A percentile compares a stretch with the other conserved stretches of the same genome.
Conservation (phyloP, 148 eudicot species). For the Persicaria tinctoria region DNA sequence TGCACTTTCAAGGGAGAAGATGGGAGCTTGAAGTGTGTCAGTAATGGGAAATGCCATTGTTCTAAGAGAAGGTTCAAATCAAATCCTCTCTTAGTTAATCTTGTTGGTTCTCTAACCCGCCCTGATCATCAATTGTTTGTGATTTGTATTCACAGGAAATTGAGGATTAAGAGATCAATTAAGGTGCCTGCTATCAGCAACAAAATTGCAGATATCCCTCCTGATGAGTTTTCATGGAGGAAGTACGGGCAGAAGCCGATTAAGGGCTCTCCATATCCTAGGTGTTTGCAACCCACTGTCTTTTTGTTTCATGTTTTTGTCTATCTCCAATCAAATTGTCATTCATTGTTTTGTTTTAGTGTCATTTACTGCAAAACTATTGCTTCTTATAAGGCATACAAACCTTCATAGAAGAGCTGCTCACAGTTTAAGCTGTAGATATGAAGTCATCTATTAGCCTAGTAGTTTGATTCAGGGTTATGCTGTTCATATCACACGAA, state of each 20-base stretch:
- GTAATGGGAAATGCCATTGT: conserved; percentile 47
- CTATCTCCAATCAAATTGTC: not conserved
- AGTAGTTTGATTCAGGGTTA: no score
- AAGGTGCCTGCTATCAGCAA: conserved; percentile 55
- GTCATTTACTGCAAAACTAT: not conserved
- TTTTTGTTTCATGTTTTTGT: not conserved
- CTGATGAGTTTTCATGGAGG: conserved; percentile 57
- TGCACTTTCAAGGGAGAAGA: conserved; percentile 35
- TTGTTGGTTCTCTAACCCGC: not conserved
- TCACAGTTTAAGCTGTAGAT: not conserved
- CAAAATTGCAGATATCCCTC: conserved; percentile 52
- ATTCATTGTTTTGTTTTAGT: not conserved
- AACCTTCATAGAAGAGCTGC: not conserved
- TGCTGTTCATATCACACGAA: no score
- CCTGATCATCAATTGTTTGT: not conserved
- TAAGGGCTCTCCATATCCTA: conserved; percentile 62
- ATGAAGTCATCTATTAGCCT: not conserved
- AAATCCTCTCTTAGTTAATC: not conserved
- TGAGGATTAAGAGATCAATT: conserved; percentile 44
- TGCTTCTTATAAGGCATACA: not conserved
- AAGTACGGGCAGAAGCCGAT: conserved; percentile 64
- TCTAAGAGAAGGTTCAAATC: conserved; percentile 38
- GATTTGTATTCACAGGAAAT: conserved; percentile 30
- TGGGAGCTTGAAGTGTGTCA: conserved; percentile 39
- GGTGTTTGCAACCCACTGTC: conserved; percentile 23